Base-by-base conservation (phyloP, 164 flowering plant species). In the Echeveria elegans region DNA sequence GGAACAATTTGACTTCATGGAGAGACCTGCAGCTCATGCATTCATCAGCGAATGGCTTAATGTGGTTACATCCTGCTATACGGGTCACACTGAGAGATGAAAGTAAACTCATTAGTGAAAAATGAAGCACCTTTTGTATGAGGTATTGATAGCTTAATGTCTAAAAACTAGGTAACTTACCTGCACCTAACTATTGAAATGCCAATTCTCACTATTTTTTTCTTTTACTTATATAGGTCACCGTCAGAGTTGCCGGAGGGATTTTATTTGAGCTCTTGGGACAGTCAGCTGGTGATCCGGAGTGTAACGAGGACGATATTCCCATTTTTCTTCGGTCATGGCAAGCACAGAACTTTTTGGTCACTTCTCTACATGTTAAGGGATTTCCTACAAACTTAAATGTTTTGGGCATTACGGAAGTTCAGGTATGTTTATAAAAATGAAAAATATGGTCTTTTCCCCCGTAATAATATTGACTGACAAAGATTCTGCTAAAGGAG, bases 61-160 rank as follows among this genome's bases (percentile, higher is more conserved):
- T 26, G 81, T 91, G 96, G 96, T 78, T 94, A 66, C 97, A 91
- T 75, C 97, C 97, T 68, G 98, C 98, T 38, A 80, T 94, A 52
- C 83, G 97, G 67, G 73, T 83, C 74, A 97, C 98, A 50, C 73
- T 94, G 77, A 86, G 88, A 79, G 89, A 91, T 82, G 98, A 94
- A 82, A 82, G 90, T 65, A 77, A 83, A 64, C 77, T 94, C 68
- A 94, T 91, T 63, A 91, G 98, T 70, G 98, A 94, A 60, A 74
- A 58, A 94, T 94, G 98, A 94, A 88, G 66, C 80, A 88, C 78
- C 92, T 94, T 65, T 66, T 88, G 0, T 91, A 94, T 70, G 98
- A 94, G 96, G 98, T 90, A 78, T 8, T 43, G 15, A 43, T 18
- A 43, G 15, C n/a, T 43, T 43, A 16, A 43, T 15, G 4, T 16